phyloP scores from a whole-genome alignment of 2,329 filamentous ascomycete species.

The Cladosporium colombiae region DNA sequence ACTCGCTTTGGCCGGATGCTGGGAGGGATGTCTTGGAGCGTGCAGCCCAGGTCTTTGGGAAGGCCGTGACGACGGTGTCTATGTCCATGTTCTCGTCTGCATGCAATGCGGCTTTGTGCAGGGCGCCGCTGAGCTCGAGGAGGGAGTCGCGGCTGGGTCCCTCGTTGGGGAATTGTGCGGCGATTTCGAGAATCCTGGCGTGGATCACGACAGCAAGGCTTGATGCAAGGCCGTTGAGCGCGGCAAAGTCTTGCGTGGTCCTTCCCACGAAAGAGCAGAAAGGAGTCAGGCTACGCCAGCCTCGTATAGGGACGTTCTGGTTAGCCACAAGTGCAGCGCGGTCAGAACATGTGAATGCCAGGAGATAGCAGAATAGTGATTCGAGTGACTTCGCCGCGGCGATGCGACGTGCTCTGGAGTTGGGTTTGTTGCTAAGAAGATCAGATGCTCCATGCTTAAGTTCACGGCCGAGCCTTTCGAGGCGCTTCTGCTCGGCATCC shows the following conservation, averaged over 20 bases:
- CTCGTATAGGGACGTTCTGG: conserved; percentile 12
- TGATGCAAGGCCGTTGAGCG: conserved; percentile 45
- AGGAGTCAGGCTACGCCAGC: conserved; percentile 24
- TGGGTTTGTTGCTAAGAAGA: conserved; percentile 32
- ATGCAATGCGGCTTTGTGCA: conserved; percentile 15
- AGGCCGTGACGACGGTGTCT: conserved; percentile 28
- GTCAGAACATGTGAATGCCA: conserved; percentile 38
- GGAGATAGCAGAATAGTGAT: conserved; percentile 44
- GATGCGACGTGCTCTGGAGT: conserved; percentile 22
- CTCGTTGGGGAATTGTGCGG: conserved; percentile 11
- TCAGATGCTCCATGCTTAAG: conserved; percentile 50
- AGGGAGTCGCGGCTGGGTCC: conserved; percentile 11
- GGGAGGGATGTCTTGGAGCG: conserved; percentile 39
- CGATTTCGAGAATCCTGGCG: conserved; percentile 38
- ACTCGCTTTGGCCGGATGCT: conserved; percentile 27
- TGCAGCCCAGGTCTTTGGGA: conserved; percentile 36
- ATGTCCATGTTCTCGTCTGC: conserved; percentile 32
- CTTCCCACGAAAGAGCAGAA: conserved; percentile 19
- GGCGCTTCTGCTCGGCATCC: conserved; percentile 41
- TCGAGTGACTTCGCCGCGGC: conserved; percentile 48
- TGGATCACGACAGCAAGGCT: conserved; percentile 45
- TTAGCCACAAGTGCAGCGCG: conserved; percentile 31
- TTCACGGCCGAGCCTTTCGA: conserved; percentile 45
- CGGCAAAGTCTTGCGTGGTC: conserved; percentile 26
- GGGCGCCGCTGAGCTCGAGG: neutral